Percentiles rank a stretch among this genome's conserved stretches.
Evolutionary conservation across 2,329 filamentous ascomycete species (phyloP).

Genomic region (Ophiostoma tasmaniense): DNA sequence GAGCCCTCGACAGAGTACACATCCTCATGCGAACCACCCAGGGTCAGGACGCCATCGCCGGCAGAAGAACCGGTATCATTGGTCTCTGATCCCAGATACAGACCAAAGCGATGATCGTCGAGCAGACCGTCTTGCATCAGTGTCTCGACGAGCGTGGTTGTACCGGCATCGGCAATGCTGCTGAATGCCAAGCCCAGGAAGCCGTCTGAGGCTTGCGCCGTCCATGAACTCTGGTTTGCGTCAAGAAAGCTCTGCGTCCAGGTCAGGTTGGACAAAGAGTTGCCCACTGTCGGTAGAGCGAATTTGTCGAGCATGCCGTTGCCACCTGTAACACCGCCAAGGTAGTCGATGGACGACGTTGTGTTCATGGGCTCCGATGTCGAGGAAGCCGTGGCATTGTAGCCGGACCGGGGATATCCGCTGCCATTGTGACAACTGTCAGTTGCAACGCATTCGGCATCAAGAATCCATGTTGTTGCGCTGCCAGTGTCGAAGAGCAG

Average conservation of each 20-base stretch:
- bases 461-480: not conserved
- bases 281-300: not conserved
- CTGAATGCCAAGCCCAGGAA: not conserved
- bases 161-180: constrained; percentile 1
- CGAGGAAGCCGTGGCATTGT: not conserved
- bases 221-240: constrained; percentile 1
- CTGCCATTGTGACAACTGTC: not conserved
- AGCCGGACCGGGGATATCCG: not conserved
- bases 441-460: not conserved
- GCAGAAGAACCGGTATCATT: not conserved
- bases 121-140: not conserved
- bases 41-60: not conserved
- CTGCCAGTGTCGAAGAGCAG: constrained; percentile 5
- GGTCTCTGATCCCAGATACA: not conserved
- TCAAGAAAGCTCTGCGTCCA: not conserved
- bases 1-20: not conserved
- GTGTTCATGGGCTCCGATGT: not conserved
- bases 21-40: not conserved
- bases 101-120: not conserved
- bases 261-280: not conserved
- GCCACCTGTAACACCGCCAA: not conserved
- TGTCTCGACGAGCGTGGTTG: not conserved
- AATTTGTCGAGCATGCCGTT: not conserved
- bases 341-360: not conserved
- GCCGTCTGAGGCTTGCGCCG: not conserved